Evolutionary conservation across 225 moss, liverwort and hornwort species (phyloP).

Genomic region (Rhytidiadelphus loreus): DNA sequence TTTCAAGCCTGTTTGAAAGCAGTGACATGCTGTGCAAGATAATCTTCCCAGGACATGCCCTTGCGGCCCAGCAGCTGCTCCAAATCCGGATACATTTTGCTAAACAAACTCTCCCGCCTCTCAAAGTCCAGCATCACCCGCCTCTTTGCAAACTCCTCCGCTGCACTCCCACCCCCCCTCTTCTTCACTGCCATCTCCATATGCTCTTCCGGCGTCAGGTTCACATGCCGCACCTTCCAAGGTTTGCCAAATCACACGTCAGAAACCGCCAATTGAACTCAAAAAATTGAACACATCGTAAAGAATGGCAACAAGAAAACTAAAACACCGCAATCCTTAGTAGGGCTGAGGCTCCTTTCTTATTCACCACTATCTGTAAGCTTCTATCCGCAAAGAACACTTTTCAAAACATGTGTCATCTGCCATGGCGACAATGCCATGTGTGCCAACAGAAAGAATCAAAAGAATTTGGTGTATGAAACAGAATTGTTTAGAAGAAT

Average conservation of each 20-base stretch:
- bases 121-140: background rate
- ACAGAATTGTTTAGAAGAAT: background rate
- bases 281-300: too few relatives aligned
- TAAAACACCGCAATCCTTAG: background rate
- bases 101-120: background rate
- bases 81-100: slow-evolving; percentile 2
- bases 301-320: background rate
- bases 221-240: background rate
- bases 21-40: background rate
- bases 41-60: slow-evolving; percentile 1
- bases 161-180: background rate
- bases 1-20: background rate
- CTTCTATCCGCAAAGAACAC: background rate
- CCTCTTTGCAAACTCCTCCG: background rate
- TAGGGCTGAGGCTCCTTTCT: background rate
- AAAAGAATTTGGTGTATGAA: too few relatives aligned
- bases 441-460: background rate
- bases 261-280: background rate
- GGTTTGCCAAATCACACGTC: background rate
- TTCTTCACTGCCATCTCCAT: background rate
- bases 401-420: background rate
- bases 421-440: background rate
- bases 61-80: slow-evolving; percentile 8
- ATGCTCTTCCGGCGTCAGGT: slow-evolving; percentile 15
- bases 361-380: background rate